Evolutionary conservation across 2,329 filamentous ascomycete genomes (phyloP).

Genomic region (Colletotrichum ledebouriae): DNA sequence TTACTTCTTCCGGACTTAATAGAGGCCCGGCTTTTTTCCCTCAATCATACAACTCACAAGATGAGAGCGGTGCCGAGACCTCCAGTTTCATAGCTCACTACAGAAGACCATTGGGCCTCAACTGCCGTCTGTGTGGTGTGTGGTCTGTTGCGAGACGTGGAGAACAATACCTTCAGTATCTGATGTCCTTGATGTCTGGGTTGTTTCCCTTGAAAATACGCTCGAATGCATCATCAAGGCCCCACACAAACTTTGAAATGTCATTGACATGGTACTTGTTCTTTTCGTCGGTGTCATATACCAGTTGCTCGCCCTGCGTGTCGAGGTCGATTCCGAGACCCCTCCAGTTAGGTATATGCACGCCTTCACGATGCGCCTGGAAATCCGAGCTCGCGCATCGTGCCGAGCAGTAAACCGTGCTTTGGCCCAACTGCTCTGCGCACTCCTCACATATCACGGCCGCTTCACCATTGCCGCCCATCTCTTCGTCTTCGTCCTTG

Average conservation of each 20-base stretch:
- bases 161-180: not conserved
- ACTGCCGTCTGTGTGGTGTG: not conserved
- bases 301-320: slow-evolving; percentile 46
- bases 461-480: slow-evolving; percentile 49
- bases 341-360: slow-evolving; percentile 50
- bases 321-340: slow-evolving; percentile 45
- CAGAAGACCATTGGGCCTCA: not conserved
- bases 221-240: slow-evolving; percentile 38
- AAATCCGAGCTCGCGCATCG: slow-evolving; percentile 59
- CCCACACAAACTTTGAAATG: slow-evolving; percentile 41
- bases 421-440: slow-evolving; percentile 51
- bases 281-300: slow-evolving; percentile 42
- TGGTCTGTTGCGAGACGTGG: not conserved
- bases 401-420: slow-evolving; percentile 58
- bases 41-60: too few relatives aligned
- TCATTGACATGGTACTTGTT: slow-evolving; percentile 42
- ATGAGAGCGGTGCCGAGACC: not conserved
- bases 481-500: slow-evolving; percentile 55
- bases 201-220: slow-evolving; percentile 40
- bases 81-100: not conserved
- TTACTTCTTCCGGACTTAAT: too few relatives aligned
- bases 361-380: slow-evolving; percentile 53
- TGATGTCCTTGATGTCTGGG: slow-evolving; percentile 34
- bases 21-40: too few relatives aligned
- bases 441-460: slow-evolving; percentile 59